Percentiles rank a stretch among this genome's conserved stretches.
phyloP scores from a whole-genome alignment of 257 asterid species.

The Solanum chmielewskii region DNA sequence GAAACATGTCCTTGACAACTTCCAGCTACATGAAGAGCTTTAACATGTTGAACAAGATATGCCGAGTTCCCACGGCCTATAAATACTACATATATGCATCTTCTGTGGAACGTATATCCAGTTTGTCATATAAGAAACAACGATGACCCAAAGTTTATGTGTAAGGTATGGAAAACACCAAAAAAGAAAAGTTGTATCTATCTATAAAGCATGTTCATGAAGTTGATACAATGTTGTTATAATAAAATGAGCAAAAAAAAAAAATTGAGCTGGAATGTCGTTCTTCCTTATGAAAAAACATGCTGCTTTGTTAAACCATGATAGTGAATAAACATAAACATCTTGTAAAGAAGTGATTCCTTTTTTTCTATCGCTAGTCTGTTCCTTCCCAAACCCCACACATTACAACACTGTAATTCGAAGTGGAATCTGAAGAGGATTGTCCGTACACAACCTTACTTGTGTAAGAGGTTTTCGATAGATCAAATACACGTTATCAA shows the following conservation, averaged over 20 bases:
- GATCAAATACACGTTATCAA: too few relatives aligned
- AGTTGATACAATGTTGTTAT: background rate
- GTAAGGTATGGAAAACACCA: background rate
- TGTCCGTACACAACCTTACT: background rate
- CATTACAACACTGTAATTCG: background rate
- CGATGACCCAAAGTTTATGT: background rate
- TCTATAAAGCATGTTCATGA: background rate
- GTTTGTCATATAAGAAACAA: background rate
- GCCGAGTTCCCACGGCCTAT: background rate
- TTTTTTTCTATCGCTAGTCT: background rate
- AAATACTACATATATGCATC: background rate
- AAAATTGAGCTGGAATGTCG: too few relatives aligned
- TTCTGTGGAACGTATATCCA: too few relatives aligned
- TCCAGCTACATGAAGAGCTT: constrained; percentile 42
- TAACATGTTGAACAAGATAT: constrained; percentile 1
- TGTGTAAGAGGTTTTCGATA: background rate
- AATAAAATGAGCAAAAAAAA: background rate
- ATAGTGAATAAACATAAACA: background rate
- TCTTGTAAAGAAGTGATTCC: background rate
- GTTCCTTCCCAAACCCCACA: background rate
- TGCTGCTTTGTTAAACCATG: background rate
- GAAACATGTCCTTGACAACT: constrained; percentile 31
- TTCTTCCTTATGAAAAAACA: background rate
- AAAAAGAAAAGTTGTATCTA: background rate
- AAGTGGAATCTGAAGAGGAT: background rate